These are phyloP conservation scores for Fraxinus sp. DNA, from an alignment of 305 asterid genomes.

Conservation along the genomic window DNA sequence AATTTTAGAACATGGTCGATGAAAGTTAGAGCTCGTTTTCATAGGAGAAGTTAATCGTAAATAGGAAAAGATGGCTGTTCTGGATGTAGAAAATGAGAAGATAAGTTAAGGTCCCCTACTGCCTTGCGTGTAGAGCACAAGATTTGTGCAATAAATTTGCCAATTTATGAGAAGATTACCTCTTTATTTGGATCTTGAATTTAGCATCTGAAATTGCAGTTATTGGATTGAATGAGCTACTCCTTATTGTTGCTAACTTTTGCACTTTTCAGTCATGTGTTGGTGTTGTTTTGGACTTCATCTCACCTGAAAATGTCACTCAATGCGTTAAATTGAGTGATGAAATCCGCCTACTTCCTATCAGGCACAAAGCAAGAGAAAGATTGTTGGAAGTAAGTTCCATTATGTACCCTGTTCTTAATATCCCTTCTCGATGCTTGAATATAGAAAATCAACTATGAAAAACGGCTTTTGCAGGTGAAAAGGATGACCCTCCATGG, in stretches of 20 bases:
- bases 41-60: not conserved
- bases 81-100: not conserved
- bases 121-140: not conserved
- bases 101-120: not conserved
- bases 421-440: not conserved
- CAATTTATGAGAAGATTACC: not conserved
- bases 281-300: slow-evolving; percentile 71
- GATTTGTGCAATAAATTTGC: not conserved
- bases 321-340: slow-evolving; percentile 70
- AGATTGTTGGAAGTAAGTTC: slow-evolving; percentile 66
- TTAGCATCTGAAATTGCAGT: not conserved
- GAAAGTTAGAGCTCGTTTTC: not conserved
- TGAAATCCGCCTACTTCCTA: slow-evolving; percentile 82
- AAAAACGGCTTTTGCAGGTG: slow-evolving; percentile 51
- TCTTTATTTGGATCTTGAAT: not conserved
- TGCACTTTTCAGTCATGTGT: slow-evolving; percentile 68
- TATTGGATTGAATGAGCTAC: slow-evolving; percentile 14
- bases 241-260: slow-evolving; percentile 23
- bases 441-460: slow-evolving; percentile 2
- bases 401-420: not conserved
- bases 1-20: slow-evolving; percentile 1
- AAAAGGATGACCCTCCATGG: slow-evolving; percentile 75
- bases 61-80: not conserved
- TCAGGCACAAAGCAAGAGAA: slow-evolving; percentile 68
- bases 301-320: slow-evolving; percentile 86